Base-by-base conservation (phyloP, 73 alveolate species). In the Paramecium caudatum region DNA sequence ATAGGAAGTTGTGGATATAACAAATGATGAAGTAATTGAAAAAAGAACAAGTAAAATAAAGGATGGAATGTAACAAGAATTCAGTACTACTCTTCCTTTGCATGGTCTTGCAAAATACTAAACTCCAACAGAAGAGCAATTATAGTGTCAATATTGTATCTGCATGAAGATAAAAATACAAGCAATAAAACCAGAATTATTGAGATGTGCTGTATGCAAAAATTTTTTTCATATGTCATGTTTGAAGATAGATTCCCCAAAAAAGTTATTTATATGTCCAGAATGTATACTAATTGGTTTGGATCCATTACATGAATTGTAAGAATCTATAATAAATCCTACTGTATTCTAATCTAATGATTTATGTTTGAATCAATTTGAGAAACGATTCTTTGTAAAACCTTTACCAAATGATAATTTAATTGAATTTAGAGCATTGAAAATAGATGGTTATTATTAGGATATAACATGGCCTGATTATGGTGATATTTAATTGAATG, bases 381-480 rank as follows among this genome's bases (percentile, higher is more conserved):
- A 37, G 13, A 9, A 17, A 23, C 23, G 30, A 55, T 55, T 55
- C 30, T 3, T 27, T 13, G 30, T 55, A 55, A 55, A 23, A 0
- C 9, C 25, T 27, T 32, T 33, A 65, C 61, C 61, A 3, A 12
- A 21, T 32, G 83, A 65, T 10, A 5, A 33, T 30, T 32, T 27
- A 39, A 10, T 74, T 8, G 88, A 74, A 41, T 19, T 45, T 12
- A 74, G 88, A 74, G 36, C 55, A 3, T 21, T 74, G 1, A 74
- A 45, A 41, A 17, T 74, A 39, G 88, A 74, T 74, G 88, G 88
- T 39, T 19, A 74, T 7, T 37, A 6, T 74, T 32, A 74, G 5
- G 88, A 74, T 37, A 45, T 45, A 0, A 41, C 23, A 8, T 74
- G 88, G 88, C 88, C 88, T 12, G 88, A 74, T 74, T 41, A 15